phyloP scores from a whole-genome alignment of 495 filamentous ascomycete species.

The Neurospora sp. region DNA sequence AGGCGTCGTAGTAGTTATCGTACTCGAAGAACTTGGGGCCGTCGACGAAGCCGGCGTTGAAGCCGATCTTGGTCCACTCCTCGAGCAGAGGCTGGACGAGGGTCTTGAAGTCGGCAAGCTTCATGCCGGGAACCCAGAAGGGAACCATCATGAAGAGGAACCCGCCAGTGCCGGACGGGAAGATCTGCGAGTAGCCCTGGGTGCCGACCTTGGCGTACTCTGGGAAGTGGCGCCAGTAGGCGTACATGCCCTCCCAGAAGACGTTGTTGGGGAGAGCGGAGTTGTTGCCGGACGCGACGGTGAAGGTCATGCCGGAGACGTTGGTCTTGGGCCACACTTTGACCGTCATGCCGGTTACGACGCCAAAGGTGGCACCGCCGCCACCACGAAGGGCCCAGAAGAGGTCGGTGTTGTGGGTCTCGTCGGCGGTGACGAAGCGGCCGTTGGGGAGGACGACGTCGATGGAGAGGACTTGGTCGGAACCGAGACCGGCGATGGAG shows the following conservation, averaged over 20 bases:
- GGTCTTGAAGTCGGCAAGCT: conserved; percentile 11
- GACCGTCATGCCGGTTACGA: conserved; percentile 40
- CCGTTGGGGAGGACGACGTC: conserved; percentile 42
- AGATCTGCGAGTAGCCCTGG: conserved; percentile 36
- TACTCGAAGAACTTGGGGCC: conserved; percentile 12
- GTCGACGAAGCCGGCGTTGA: conserved; percentile 16
- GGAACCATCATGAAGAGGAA: conserved; percentile 11
- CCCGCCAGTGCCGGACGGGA: conserved; percentile 5
- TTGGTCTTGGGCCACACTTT: conserved; percentile 34
- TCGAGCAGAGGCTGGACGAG: conserved; percentile 29
- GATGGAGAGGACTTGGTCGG: conserved; percentile 37
- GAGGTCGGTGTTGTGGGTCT: conserved; percentile 39
- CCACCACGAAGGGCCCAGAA: conserved; percentile 30
- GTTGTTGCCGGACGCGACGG: conserved; percentile 23
- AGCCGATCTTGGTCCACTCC: conserved; percentile 24
- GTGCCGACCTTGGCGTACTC: conserved; percentile 34
- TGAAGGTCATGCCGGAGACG: conserved; percentile 23
- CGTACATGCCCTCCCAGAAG: conserved; percentile 42
- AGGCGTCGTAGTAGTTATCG: conserved; percentile 12
- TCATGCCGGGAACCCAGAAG: conserved; percentile 13
- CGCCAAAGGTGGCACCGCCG: conserved; percentile 35
- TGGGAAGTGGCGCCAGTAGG: conserved; percentile 34
- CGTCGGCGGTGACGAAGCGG: conserved; percentile 39
- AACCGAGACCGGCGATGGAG: conserved; percentile 32
- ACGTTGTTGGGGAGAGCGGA: conserved; percentile 27